Evolutionary conservation across 2,329 filamentous ascomycete species (phyloP).

Genomic region (Colletotrichum sublineola): DNA sequence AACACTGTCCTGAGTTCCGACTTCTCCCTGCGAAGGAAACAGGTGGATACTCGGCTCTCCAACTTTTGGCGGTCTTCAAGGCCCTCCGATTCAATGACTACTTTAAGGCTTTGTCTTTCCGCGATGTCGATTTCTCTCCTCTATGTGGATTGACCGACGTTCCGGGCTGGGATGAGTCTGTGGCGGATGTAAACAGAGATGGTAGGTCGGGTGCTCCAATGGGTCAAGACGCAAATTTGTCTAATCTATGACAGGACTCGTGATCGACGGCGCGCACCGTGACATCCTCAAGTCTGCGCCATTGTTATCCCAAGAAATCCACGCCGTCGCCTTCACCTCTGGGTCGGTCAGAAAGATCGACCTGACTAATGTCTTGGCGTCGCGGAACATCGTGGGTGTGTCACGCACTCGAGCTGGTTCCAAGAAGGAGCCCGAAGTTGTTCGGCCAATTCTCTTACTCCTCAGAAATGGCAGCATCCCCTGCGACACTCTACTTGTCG

Average conservation of each 20-base stretch:
- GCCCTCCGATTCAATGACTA: constrained; percentile 71
- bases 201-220: constrained; percentile 52
- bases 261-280: constrained; percentile 38
- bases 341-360: constrained; percentile 69
- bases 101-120: constrained; percentile 70
- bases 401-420: constrained; percentile 32
- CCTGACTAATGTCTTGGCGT: constrained; percentile 58
- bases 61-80: constrained; percentile 69
- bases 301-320: constrained; percentile 68
- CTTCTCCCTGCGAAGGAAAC: constrained; percentile 59
- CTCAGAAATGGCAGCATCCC: constrained; percentile 60
- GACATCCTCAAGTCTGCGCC: constrained; percentile 56
- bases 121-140: constrained; percentile 63
- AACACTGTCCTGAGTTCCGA: constrained; percentile 65
- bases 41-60: constrained; percentile 60
- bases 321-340: constrained; percentile 67
- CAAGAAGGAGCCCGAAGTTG: constrained; percentile 54
- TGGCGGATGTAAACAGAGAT: constrained; percentile 66
- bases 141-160: constrained; percentile 59
- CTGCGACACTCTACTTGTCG: constrained; percentile 65
- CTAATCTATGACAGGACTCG: constrained; percentile 30
- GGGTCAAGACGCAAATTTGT: neutral
- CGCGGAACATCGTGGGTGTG: constrained; percentile 31
- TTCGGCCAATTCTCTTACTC: constrained; percentile 64
- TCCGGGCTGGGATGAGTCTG: constrained; percentile 58